These are phyloP conservation scores for Geranomyces michiganensis DNA, from an alignment of 192 early-diverging fungal genomes.

Conservation along the genomic window DNA sequence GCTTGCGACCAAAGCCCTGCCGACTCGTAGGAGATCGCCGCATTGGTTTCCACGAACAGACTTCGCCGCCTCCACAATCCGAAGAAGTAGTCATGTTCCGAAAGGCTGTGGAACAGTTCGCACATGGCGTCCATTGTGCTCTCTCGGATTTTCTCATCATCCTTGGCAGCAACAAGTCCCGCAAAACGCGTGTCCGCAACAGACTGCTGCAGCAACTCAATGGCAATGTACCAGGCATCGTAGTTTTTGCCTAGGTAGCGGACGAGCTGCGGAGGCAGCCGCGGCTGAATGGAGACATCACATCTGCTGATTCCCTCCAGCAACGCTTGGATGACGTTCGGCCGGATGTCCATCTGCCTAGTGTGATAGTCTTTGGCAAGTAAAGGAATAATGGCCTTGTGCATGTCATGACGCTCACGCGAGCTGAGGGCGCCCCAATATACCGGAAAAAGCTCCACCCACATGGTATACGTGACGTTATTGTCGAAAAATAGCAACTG, in stretches of 20 bases:
- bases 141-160: slow-evolving; percentile 86
- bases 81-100: slow-evolving; percentile 91
- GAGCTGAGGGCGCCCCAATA: slow-evolving; percentile 74
- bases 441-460: slow-evolving; percentile 83
- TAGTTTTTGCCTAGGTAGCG: slow-evolving; percentile 90
- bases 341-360: slow-evolving; percentile 74
- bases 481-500: slow-evolving; percentile 49
- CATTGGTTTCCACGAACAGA: slow-evolving; percentile 89
- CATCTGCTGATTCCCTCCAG: slow-evolving; percentile 84
- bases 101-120: slow-evolving; percentile 80
- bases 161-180: slow-evolving; percentile 60
- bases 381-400: slow-evolving; percentile 79
- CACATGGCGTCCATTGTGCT: slow-evolving; percentile 87
- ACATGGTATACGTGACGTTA: slow-evolving; percentile 71
- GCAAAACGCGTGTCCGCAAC: slow-evolving; percentile 48
- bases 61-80: slow-evolving; percentile 91
- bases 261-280: slow-evolving; percentile 89
- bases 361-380: slow-evolving; percentile 91
- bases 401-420: slow-evolving; percentile 83
- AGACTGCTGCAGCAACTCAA: slow-evolving; percentile 81
- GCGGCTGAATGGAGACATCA: slow-evolving; percentile 61
- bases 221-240: slow-evolving; percentile 88
- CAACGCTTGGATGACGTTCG: slow-evolving; percentile 95
- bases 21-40: slow-evolving; percentile 95
- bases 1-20: slow-evolving; percentile 90